phyloP scores from a whole-genome alignment of 2,329 filamentous ascomycete genomes.

The Didymella keratinophila region DNA sequence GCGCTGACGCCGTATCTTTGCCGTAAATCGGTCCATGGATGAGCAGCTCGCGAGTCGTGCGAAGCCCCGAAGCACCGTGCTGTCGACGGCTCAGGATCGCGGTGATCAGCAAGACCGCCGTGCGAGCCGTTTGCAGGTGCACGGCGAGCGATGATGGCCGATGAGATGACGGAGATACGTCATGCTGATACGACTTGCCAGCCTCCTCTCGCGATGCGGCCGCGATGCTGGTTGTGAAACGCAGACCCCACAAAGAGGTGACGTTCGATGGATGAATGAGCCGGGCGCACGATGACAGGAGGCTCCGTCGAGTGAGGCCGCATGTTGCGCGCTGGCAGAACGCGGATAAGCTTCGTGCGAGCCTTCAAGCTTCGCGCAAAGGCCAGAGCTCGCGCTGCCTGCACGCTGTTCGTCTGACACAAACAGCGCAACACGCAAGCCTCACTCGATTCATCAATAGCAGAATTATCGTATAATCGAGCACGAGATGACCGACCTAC shows the following conservation, averaged over 20 bases:
- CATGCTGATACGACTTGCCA: slow-evolving; percentile 17
- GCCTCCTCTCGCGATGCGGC: slow-evolving; percentile 7
- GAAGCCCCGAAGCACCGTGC: not conserved
- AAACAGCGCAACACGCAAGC: not conserved
- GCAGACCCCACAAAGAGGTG: not conserved
- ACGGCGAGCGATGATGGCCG: not conserved
- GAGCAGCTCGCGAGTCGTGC: slow-evolving; percentile 4
- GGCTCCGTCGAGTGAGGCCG: slow-evolving; percentile 3
- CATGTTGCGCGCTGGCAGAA: slow-evolving; percentile 7
- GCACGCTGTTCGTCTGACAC: slow-evolving; percentile 5
- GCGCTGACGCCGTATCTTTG: slow-evolving; percentile 10
- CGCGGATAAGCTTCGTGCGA: slow-evolving; percentile 12
- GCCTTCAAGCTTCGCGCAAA: not conserved
- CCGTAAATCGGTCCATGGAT: slow-evolving; percentile 7
- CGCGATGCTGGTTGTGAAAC: slow-evolving; percentile 4
- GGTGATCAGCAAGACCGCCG: slow-evolving; percentile 5
- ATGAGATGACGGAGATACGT: slow-evolving; percentile 10
- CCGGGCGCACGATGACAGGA: not conserved
- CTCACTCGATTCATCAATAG: not conserved
- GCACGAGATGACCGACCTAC: not conserved
- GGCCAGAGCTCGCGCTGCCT: slow-evolving; percentile 11
- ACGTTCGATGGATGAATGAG: slow-evolving; percentile 9
- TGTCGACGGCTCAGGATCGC: slow-evolving; percentile 3
- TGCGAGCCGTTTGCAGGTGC: slow-evolving; percentile 15
- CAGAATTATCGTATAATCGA: not conserved